Conservation (phyloP, 352 stramenopile genomes). For the Phytophthora boehmeriae region DNA sequence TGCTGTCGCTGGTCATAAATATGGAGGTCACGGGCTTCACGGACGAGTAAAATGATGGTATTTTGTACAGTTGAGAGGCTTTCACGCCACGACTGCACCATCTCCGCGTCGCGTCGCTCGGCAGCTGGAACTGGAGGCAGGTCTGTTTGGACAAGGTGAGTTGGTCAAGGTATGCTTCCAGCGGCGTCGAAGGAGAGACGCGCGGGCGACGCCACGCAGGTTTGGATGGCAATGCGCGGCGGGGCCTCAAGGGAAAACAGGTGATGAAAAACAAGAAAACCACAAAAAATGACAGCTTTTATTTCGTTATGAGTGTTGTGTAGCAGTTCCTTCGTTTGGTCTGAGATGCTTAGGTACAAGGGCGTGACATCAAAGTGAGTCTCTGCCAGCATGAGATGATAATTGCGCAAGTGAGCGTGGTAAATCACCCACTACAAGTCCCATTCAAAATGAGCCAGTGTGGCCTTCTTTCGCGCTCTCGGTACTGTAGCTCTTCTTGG, state of each 20-base stretch:
- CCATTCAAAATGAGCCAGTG: slow-evolving; percentile 32
- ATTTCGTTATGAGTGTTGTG: slow-evolving; percentile 5
- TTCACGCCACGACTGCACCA: slow-evolving; percentile 25
- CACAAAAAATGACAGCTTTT: slow-evolving; percentile 33
- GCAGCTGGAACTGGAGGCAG: slow-evolving; percentile 25
- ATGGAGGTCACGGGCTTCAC: slow-evolving; percentile 97
- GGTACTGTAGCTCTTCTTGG: slow-evolving; percentile 15
- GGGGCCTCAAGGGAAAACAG: slow-evolving; percentile 24
- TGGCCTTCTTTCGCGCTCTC: slow-evolving; percentile 11
- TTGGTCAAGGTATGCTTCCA: slow-evolving; percentile 26
- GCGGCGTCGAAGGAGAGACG: slow-evolving; percentile 24
- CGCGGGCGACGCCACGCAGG: slow-evolving; percentile 15
- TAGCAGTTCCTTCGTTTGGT: background rate
- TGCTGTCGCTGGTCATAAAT: slow-evolving; percentile 94
- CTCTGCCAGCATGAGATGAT: too few relatives aligned
- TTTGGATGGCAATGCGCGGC: slow-evolving; percentile 24
- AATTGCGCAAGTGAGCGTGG: slow-evolving; percentile 26
- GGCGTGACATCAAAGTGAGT: too few relatives aligned
- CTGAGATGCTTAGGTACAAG: too few relatives aligned
- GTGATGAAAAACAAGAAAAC: slow-evolving; percentile 21
- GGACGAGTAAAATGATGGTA: slow-evolving; percentile 63
- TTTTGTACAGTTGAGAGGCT: slow-evolving; percentile 44
- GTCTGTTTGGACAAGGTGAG: slow-evolving; percentile 27
- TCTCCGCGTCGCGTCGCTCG: slow-evolving; percentile 24
- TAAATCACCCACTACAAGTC: slow-evolving; percentile 14